Conservation (phyloP, 441 rosid species). For the Pelargonium cotyledonis region DNA sequence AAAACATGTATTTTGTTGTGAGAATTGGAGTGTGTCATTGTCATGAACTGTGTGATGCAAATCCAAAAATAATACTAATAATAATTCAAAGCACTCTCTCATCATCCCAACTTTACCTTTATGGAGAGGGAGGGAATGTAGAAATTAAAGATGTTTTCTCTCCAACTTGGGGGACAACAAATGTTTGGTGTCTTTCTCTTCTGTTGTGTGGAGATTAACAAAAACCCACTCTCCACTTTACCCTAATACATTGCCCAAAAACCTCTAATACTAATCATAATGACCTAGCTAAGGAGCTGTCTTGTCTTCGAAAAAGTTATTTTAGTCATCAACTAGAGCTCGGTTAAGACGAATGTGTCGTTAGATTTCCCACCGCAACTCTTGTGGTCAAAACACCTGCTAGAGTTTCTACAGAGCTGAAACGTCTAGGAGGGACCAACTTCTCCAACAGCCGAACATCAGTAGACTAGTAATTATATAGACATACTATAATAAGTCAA, state of each 20-base stretch:
- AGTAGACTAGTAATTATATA: no score
- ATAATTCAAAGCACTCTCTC: slow-evolving; percentile 20
- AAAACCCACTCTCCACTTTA: slow-evolving; percentile 13
- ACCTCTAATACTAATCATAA: neutral
- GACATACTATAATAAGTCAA: neutral
- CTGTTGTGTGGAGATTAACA: slow-evolving; percentile 17
- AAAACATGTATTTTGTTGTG: neutral
- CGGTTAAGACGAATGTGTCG: no score
- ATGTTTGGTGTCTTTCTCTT: slow-evolving; percentile 23
- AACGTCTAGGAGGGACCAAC: no score
- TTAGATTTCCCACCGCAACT: no score
- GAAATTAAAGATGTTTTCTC: slow-evolving; percentile 18
- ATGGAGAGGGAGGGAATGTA: slow-evolving; percentile 16
- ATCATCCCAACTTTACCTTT: slow-evolving; percentile 14
- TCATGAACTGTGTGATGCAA: slow-evolving; percentile 9
- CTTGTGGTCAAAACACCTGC: no score
- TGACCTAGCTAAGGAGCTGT: no score
- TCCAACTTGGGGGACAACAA: slow-evolving; percentile 31
- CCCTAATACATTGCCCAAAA: neutral
- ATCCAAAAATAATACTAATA: slow-evolving; percentile 1
- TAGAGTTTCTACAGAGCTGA: no score
- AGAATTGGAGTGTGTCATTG: slow-evolving; percentile 12
- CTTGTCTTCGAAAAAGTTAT: no score
- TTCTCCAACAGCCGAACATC: no score
- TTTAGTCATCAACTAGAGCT: no score